These are phyloP conservation scores for Raphanus hybrid DNA, from an alignment of 441 rosid genomes.

Conservation along the genomic window DNA sequence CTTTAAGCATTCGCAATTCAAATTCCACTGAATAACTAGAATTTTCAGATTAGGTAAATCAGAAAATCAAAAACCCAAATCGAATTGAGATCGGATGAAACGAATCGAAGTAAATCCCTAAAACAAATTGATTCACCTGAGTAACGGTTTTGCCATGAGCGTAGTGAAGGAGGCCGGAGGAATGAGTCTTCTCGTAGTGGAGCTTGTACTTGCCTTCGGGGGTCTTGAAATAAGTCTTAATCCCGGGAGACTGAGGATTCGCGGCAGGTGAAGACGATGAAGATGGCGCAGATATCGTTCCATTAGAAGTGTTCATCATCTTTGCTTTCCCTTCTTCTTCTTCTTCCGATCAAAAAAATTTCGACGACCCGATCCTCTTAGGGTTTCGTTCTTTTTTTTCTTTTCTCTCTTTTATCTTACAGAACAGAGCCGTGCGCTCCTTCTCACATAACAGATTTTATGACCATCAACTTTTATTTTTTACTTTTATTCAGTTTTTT, in stretches of 20 bases:
- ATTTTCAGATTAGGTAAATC: not conserved
- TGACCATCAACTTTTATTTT: not conserved
- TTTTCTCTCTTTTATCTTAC: no score
- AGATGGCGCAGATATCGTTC: no score
- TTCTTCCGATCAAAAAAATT: no score
- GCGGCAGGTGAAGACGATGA: no score
- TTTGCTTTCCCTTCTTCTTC: no score
- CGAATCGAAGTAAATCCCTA: not conserved
- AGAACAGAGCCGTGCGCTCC: not conserved
- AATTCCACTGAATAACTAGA: not conserved
- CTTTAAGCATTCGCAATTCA: not conserved
- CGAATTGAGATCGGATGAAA: not conserved
- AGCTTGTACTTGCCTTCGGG: constrained; percentile 98
- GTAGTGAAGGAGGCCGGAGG: constrained; percentile 92
- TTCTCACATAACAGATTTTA: not conserved
- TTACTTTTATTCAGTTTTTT: not conserved
- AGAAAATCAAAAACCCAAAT: not conserved
- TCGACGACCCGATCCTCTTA: no score
- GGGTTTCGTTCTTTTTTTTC: no score
- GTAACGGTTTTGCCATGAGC: constrained; percentile 98
- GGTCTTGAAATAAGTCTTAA: constrained; percentile 93
- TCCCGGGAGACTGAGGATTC: no score
- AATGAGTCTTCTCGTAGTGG: constrained; percentile 91
- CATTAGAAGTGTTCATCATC: no score
- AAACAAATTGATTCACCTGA: constrained; percentile 57